Evolutionary conservation across 169 alveolate species (phyloP), one percentile per base, ranked within the genome.

Genomic region (Eimeria maxima): DNA sequence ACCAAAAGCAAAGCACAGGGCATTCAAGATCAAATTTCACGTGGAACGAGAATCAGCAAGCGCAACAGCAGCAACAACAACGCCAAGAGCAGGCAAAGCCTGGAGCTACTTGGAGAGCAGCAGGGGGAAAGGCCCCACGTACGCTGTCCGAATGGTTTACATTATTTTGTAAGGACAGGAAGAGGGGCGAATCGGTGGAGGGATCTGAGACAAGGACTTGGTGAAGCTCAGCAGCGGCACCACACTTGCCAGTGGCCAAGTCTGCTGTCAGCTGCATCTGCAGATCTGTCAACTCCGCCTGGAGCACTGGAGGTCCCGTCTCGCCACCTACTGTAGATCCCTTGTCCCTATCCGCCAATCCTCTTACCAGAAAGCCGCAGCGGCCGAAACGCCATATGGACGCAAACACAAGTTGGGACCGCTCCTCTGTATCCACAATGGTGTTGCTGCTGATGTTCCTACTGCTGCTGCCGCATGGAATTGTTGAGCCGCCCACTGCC

Each of bases 151-250:
- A n/a, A 90, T 24, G 42, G 63, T 55, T 50, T 20, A 74, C 69
- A 38, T 63, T 6, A n/a, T 53, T 38, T 16, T 78, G 96, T 27
- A 93, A 81, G 18, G 96, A 76, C 69, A 93, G 55, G 60, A 93
- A 93, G 71, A 93, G 96, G 24, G 93, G 96, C 14, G 93, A 78
- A 2, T 76, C 76, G n/a, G 96, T 93, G 57, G 96, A 93, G 10
- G 96, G 96, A 60, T 93, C 96, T 6, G 93, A 93, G 44, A 93
- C 96, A 42, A 93, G 86, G 45, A 80, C 96, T 29, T 86, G 91
- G 13, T 93, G 93, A 24, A 93, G 87, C 87, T 93, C 96, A 0
- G 96, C 96, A 47, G 73, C 73, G 14, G 84, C 96, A 29, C 90
- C 53, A 88, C 78, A 93, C 29, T n/a, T 60, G 10, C 96, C 96